Percentiles rank a stretch among this genome's conserved stretches.
These are phyloP conservation scores for Uronychia setigera DNA, from an alignment of 73 alveolate genomes.

Conservation along the genomic window DNA sequence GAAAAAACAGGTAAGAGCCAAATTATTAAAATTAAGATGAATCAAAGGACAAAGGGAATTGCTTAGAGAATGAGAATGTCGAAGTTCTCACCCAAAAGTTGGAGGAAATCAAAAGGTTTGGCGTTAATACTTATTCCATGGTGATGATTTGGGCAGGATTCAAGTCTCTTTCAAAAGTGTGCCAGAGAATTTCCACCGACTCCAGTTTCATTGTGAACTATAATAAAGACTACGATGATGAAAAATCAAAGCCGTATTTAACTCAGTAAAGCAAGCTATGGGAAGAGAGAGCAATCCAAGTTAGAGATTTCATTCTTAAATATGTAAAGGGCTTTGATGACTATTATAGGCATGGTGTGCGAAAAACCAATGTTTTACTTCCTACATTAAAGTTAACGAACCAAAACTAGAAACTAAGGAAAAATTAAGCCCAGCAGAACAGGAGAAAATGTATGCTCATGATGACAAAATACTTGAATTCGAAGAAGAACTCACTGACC, in stretches of 20 bases:
- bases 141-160: slow-evolving; percentile 44
- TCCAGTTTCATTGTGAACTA: slow-evolving; percentile 20
- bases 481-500: slow-evolving; percentile 5
- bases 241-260: slow-evolving; percentile 10
- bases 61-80: background rate
- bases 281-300: slow-evolving; percentile 41
- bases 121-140: slow-evolving; percentile 39
- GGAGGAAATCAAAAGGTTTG: slow-evolving; percentile 20
- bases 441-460: slow-evolving; percentile 2
- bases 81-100: slow-evolving; percentile 4
- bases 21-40: background rate
- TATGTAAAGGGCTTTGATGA: background rate
- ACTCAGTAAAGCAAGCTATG: slow-evolving; percentile 26
- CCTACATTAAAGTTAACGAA: slow-evolving; percentile 18
- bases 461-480: background rate
- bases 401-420: slow-evolving; percentile 15
- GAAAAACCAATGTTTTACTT: slow-evolving; percentile 25
- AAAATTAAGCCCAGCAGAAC: background rate
- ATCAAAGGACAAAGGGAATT: background rate
- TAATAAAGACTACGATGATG: slow-evolving; percentile 21
- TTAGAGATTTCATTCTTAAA: slow-evolving; percentile 33
- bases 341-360: slow-evolving; percentile 34
- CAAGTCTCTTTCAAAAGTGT: slow-evolving; percentile 27
- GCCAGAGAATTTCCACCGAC: slow-evolving; percentile 16
- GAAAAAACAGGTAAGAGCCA: background rate